phyloP scores from a whole-genome alignment of 2,329 filamentous ascomycete genomes.

The Pyrenophora graminea region DNA sequence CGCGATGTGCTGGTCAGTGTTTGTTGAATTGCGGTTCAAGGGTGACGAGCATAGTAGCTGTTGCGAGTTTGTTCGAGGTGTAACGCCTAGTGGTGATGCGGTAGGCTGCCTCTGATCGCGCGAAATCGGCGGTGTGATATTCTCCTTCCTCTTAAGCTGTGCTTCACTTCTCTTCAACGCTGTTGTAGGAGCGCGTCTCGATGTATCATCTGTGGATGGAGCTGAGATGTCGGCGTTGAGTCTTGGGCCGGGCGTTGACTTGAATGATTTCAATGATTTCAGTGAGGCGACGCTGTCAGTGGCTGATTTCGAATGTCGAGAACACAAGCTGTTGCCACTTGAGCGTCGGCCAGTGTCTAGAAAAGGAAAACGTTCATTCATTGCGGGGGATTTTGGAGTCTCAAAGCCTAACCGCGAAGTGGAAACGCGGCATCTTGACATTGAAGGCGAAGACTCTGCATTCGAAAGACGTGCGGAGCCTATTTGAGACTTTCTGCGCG shows the following conservation, averaged over 20 bases:
- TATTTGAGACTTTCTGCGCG: neutral
- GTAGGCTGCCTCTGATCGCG: constrained; percentile 1
- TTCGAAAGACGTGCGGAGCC: neutral
- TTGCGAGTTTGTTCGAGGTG: constrained; percentile 22
- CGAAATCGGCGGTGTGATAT: constrained; percentile 18
- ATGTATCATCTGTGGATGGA: constrained; percentile 9
- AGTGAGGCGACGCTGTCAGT: constrained; percentile 22
- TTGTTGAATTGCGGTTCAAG: constrained; percentile 17
- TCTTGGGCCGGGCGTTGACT: constrained; percentile 15
- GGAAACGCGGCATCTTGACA: constrained; percentile 11
- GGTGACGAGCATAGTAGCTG: constrained; percentile 20
- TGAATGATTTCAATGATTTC: constrained; percentile 11
- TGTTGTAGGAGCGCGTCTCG: constrained; percentile 10
- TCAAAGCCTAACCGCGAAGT: constrained; percentile 12
- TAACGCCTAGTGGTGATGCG: neutral
- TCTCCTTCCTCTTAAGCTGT: constrained; percentile 28
- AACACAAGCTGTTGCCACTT: constrained; percentile 33
- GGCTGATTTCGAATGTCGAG: constrained; percentile 19
- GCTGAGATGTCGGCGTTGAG: constrained; percentile 29
- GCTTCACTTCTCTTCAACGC: constrained; percentile 10
- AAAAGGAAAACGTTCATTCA: constrained; percentile 53
- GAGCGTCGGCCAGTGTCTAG: constrained; percentile 43
- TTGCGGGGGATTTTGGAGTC: constrained; percentile 40
- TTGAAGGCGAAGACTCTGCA: constrained; percentile 3
- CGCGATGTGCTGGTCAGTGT: constrained; percentile 20